These are phyloP conservation scores for Asterochloris sp. DNA, from an alignment of 139 green algal species.

Conservation along the genomic window DNA sequence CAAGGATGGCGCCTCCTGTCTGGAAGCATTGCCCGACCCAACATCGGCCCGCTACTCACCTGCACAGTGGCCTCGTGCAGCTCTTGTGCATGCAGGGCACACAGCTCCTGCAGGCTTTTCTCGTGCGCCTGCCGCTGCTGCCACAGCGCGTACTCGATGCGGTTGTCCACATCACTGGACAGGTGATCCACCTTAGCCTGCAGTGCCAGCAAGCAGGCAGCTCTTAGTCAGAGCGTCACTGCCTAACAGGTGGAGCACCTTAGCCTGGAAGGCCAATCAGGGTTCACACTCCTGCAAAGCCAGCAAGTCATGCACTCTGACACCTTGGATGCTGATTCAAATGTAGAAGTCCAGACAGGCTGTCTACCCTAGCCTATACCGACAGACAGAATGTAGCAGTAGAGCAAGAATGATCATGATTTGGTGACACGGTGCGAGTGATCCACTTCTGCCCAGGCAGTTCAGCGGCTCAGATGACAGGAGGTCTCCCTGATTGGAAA, in stretches of 20 bases:
- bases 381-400: too few species aligned
- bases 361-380: too few species aligned
- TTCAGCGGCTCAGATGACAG: too few species aligned
- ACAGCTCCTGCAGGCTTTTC: background rate
- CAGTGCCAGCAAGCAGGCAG: background rate
- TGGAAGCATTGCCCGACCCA: too few species aligned
- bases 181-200: conserved; percentile 8
- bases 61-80: background rate
- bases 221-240: background rate
- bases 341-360: too few species aligned
- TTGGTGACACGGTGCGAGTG: too few species aligned
- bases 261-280: background rate
- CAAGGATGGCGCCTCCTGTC: too few species aligned
- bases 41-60: too few species aligned
- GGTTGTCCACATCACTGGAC: conserved; percentile 4
- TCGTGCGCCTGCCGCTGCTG: conserved; percentile 17
- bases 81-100: conserved; percentile 10
- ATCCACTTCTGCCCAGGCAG: too few species aligned
- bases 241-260: background rate
- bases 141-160: conserved; percentile 15
- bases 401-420: too few species aligned
- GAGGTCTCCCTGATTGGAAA: background rate
- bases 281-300: background rate
- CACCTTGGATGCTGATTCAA: too few species aligned
- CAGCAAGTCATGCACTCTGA: background rate